phyloP scores from a whole-genome alignment of 768 basidiomycete genomes.

The Mycena rebaudengoi region DNA sequence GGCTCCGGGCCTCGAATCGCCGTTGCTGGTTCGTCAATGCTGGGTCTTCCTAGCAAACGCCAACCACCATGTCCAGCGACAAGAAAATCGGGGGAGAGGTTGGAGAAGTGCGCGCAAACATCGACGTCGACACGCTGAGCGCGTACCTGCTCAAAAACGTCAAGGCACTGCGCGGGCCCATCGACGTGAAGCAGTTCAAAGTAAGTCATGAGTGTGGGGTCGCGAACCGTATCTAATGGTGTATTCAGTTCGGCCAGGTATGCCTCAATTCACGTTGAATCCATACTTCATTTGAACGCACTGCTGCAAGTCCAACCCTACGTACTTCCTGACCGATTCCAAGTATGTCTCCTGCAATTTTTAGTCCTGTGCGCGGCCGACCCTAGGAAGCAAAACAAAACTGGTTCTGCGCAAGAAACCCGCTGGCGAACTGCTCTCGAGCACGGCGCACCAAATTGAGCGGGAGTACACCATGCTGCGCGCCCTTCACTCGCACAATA shows the following conservation, averaged over 20 bases:
- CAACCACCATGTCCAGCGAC: slow-evolving; percentile 35
- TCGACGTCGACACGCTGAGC: slow-evolving; percentile 72
- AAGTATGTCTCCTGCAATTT: slow-evolving; percentile 51
- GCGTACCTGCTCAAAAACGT: slow-evolving; percentile 69
- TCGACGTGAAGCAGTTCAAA: slow-evolving; percentile 92
- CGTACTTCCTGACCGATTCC: slow-evolving; percentile 89
- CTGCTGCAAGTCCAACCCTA: slow-evolving; percentile 88
- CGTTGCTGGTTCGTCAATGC: not conserved
- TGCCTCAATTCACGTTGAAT: slow-evolving; percentile 23
- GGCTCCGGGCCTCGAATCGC: not conserved
- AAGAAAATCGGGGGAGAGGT: slow-evolving; percentile 77
- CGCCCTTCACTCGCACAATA: slow-evolving; percentile 82
- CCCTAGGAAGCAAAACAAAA: slow-evolving; percentile 53
- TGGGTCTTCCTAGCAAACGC: no score
- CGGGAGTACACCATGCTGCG: slow-evolving; percentile 87
- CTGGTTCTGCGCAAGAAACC: slow-evolving; percentile 96
- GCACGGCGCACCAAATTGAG: slow-evolving; percentile 95
- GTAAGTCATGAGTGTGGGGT: slow-evolving; percentile 47
- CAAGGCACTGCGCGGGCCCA: slow-evolving; percentile 64
- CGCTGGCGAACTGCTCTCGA: slow-evolving; percentile 83
- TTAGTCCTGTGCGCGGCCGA: not conserved
- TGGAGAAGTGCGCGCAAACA: slow-evolving; percentile 74
- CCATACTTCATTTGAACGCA: slow-evolving; percentile 5
- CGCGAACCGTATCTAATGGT: not conserved
- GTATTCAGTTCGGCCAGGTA: slow-evolving; percentile 85